Base-by-base conservation (phyloP, 164 flowering plant genomes). In the Tetracentron sinense region DNA sequence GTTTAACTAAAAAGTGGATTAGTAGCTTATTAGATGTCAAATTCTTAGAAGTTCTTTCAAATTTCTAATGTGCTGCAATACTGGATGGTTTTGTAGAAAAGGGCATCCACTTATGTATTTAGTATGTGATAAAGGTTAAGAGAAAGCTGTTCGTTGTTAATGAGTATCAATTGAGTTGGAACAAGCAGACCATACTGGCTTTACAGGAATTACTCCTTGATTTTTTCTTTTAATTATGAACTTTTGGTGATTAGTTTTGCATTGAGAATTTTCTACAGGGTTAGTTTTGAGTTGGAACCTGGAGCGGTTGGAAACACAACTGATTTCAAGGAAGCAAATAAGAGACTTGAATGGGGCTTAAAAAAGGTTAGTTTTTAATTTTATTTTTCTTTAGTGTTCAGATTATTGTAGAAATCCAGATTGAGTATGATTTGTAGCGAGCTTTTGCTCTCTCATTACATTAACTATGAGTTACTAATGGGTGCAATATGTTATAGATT, bases 321-420 rank as follows among this genome's bases (percentile, higher is more conserved):
- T 50, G 96, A 94, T 77, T 94, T 94, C 72, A 89, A 86, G 75
- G 97, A 94, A 72, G 79, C 94, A 62, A 86, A 71, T 62, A 91
- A 78, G 77, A 89, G 70, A 73, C 83, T 94, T 38, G 99, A 94
- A 74, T 94, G 99, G 97, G 75, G 79, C 59, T 56, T 91, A 66
- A 94, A 86, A 72, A 94, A 94, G 98, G 97, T 65, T 75, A 75
- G 51, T 16, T 71, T 50, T 67, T 72, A 5, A 12, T 54, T 46
- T 38, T n/a, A 19, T 53, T 57, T 5, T 16, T 20, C 0, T 23
- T 59, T 8, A 58, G 30, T 60, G 42, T 10, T 44, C 58, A 21
- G 46, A 11, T 23, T 54, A 10, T 25, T 56, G 28, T 21, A 4
- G 47, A 25, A 28, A 12, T 4, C 14, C 1, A 22, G 17, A 20